Evolutionary conservation across 2,329 filamentous ascomycete genomes (phyloP), one percentile per base, ranked within the genome.

Genomic region (Apiospora aurea): DNA sequence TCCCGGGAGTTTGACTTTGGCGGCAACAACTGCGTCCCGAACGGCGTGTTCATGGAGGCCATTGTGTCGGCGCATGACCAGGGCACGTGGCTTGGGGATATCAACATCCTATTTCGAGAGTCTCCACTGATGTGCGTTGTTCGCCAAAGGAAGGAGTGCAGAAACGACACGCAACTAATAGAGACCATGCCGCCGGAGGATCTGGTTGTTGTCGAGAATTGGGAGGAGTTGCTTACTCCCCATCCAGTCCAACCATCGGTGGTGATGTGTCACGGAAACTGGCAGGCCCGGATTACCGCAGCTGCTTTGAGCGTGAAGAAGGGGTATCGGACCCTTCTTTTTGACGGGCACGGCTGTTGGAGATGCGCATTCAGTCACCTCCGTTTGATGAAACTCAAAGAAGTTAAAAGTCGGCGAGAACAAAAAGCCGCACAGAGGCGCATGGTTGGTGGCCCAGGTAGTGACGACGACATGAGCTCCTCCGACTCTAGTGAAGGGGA

Each of bases 231-330:
- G n/a, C n/a, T 68, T 0, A 46, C 1, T 16, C 66, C 66, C 0
- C 66, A 68, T 10, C 66, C 26, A 21, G 7, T 1, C 13, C 41
- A 46, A 10, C 41, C 66, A 2, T 41, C 44, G 1, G 66, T 68
- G 13, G 41, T 68, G 1, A 68, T 44, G 66, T 44, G 66, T 21
- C 66, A 68, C 3, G 66, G 66, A 7, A 68, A 68, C 41, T 68
- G 66, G 66, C 66, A 68, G 29, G n/a, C 66, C 4, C 41, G 66
- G 1, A 18, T 68, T 11, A 38, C 66, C 3, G 24, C 66, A 2
- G 4, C 18, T 3, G 46, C 66, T 13, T 13, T 64, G 29, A 41
- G 57, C n/a, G 1, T n/a, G 34, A 5, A 2, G 0, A 64, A 64
- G 8, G 57, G 57, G 1, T 64, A 64, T 29, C 57, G 57, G 1